Evolutionary conservation across 352 stramenopile species (phyloP), one percentile per base, ranked within the genome.

Genomic region (Pythium biforme): DNA sequence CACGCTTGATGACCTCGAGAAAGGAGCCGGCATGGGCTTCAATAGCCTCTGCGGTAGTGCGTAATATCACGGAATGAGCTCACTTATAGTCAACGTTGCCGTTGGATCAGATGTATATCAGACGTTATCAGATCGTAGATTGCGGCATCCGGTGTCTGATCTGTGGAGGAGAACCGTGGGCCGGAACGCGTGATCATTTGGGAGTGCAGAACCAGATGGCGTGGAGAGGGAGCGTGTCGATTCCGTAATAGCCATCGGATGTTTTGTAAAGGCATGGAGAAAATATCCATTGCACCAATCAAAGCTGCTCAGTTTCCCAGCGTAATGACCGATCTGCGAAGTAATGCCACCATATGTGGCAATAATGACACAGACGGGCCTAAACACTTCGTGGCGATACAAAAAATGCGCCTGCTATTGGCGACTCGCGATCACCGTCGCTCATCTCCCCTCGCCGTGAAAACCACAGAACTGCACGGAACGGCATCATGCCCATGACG

Each of bases 1-100:
- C 15, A 81, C 77, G 17, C 37, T 86, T 33, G 61, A 75, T 31
- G 81, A 94, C 53, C 55, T 92, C 12, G 58, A 79, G 29, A 86
- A 79, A 34, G 80, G 81, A 34, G 68, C 77, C 8, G 74, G 88
- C 43, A 72, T 92, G 29, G 83, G 85, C 29, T 90, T 94, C 51
- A 71, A 76, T 52, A 74, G 78, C 57, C 66, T 92, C 65, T 94
- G 85, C 54, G 79, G 79, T 52, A 75, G 59, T 51, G 61, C 79
- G 50, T 90, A 64, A 39, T 56, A 7, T 20, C 17, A 19, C 34
- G 34, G 7, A 19, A 43, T 26, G 48, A 22, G 26, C 51, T 27
- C n/a, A 25, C 12, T 34, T 47, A 5, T 58, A 6, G n/a, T 46
- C 19, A 33, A 48, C 25, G 37, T 58, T 58, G 19, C 29, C 7